A percentile compares a stretch with the other conserved stretches of the same genome.
These are phyloP conservation scores for Trypanosoma rangeli DNA, from an alignment of 208 protist genomes.

Conservation along the genomic window DNA sequence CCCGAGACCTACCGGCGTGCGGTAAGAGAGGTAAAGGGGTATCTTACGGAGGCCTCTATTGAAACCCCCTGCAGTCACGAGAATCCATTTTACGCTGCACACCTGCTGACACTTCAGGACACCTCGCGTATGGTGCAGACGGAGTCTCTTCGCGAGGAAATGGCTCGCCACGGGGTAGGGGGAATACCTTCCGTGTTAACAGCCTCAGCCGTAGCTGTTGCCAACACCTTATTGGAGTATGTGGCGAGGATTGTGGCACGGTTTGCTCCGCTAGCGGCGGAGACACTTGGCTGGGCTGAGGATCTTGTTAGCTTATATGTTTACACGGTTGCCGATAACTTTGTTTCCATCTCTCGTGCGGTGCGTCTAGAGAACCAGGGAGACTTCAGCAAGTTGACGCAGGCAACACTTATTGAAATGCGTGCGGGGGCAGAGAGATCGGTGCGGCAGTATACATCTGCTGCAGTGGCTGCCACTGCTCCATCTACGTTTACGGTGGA, in stretches of 20 bases:
- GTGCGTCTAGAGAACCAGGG: conserved; percentile 76
- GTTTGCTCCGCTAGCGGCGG: conserved; percentile 66
- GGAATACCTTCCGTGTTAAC: conserved; percentile 52
- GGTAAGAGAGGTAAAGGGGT: conserved; percentile 64
- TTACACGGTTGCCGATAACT: conserved; percentile 85
- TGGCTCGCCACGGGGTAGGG: conserved; percentile 29
- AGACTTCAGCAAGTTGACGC: conserved; percentile 49
- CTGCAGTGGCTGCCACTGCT: not conserved
- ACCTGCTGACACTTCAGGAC: conserved; percentile 71
- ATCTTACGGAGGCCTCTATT: conserved; percentile 43
- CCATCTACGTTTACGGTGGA: not conserved
- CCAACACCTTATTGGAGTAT: conserved; percentile 76
- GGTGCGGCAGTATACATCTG: conserved; percentile 28
- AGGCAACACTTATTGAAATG: conserved; percentile 52
- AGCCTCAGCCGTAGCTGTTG: conserved; percentile 48
- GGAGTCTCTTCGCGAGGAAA: conserved; percentile 44
- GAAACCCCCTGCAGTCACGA: conserved; percentile 31
- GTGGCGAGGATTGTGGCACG: conserved; percentile 72
- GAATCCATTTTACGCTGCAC: conserved; percentile 74
- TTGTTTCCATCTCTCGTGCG: conserved; percentile 75
- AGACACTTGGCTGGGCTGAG: conserved; percentile 71
- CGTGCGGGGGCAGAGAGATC: conserved; percentile 43
- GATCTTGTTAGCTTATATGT: conserved; percentile 71
- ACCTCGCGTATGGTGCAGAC: conserved; percentile 52
- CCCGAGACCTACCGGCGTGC: conserved; percentile 44